Evolutionary conservation across 352 stramenopile species (phyloP).

Genomic region (Globisporangium nunn): DNA sequence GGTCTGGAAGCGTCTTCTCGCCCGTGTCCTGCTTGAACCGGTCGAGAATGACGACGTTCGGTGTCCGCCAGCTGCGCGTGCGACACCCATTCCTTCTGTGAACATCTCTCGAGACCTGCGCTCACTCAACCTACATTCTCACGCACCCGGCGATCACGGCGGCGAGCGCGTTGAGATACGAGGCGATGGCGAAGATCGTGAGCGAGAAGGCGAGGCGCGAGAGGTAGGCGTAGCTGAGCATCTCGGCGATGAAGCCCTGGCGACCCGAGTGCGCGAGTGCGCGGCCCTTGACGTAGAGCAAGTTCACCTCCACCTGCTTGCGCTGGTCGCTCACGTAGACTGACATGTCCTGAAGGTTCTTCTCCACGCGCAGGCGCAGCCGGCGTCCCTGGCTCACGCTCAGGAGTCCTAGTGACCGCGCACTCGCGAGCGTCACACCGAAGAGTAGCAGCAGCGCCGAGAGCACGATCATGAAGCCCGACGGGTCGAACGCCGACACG

Average conservation of each 20-base stretch:
- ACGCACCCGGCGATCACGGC: conserved; percentile 67
- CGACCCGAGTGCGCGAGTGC: conserved; percentile 43
- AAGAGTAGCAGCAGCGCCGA: conserved; percentile 60
- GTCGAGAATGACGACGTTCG: conserved; percentile 75
- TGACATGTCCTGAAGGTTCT: conserved; percentile 73
- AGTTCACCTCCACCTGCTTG: conserved; percentile 50
- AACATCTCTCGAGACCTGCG: background rate
- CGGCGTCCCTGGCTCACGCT: conserved; percentile 28
- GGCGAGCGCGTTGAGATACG: conserved; percentile 78
- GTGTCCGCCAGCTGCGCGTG: conserved; percentile 60
- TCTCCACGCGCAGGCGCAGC: conserved; percentile 51
- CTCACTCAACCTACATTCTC: no score
- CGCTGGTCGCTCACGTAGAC: conserved; percentile 50
- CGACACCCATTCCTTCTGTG: background rate
- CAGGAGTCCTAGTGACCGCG: conserved; percentile 30
- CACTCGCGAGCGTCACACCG: conserved; percentile 48
- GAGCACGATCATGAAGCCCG: conserved; percentile 79
- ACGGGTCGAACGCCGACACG: conserved; percentile 79
- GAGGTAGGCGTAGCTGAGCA: conserved; percentile 84
- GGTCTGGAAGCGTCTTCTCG: conserved; percentile 73
- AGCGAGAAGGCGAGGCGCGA: conserved; percentile 77
- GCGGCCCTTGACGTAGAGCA: conserved; percentile 41
- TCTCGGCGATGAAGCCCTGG: conserved; percentile 82
- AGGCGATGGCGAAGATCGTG: conserved; percentile 70
- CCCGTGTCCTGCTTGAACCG: conserved; percentile 49